A percentile compares a stretch with the other conserved stretches of the same genome.
These are phyloP conservation scores for Euphrasia confusa DNA, from an alignment of 257 asterid genomes.

Conservation along the genomic window DNA sequence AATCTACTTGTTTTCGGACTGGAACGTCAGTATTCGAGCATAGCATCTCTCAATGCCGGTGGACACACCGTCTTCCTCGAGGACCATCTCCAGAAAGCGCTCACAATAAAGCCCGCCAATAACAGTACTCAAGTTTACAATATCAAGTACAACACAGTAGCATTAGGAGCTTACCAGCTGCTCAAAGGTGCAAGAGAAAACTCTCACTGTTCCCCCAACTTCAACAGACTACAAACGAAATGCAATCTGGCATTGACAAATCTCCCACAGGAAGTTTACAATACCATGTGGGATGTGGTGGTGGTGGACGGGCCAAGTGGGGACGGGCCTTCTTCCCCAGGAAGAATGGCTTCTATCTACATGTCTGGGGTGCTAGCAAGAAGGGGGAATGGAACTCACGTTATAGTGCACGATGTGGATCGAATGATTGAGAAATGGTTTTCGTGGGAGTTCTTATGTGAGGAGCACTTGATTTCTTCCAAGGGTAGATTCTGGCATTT, in stretches of 20 bases:
- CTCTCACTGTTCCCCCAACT: slow-evolving; percentile 34
- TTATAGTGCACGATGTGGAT: slow-evolving; percentile 65
- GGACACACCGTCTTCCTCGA: slow-evolving; percentile 63
- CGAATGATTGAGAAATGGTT: slow-evolving; percentile 84
- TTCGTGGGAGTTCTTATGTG: slow-evolving; percentile 85
- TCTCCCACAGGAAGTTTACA: slow-evolving; percentile 45
- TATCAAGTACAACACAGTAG: slow-evolving; percentile 52
- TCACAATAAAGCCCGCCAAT: slow-evolving; percentile 21
- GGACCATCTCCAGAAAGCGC: slow-evolving; percentile 36
- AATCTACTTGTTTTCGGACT: slow-evolving; percentile 71
- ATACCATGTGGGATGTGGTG: slow-evolving; percentile 61
- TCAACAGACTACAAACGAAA: slow-evolving; percentile 22
- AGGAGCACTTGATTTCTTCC: slow-evolving; percentile 61
- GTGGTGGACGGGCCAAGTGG: slow-evolving; percentile 83
- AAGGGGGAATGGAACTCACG: slow-evolving; percentile 43
- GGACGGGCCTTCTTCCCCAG: slow-evolving; percentile 50
- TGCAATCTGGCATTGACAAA: slow-evolving; percentile 49
- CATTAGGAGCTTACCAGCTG: slow-evolving; percentile 60
- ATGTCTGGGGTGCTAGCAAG: slow-evolving; percentile 64
- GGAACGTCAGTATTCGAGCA: slow-evolving; percentile 34
- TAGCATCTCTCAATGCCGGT: slow-evolving; percentile 45
- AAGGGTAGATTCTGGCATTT: slow-evolving; percentile 84
- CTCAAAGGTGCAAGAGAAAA: slow-evolving; percentile 56
- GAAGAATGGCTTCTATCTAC: slow-evolving; percentile 78
- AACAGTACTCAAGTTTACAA: slow-evolving; percentile 32